A percentile compares a stretch with the other conserved stretches of the same genome.
Evolutionary conservation across 2,329 filamentous ascomycete genomes (phyloP).

Genomic region (Aspergillus brasiliensis): DNA sequence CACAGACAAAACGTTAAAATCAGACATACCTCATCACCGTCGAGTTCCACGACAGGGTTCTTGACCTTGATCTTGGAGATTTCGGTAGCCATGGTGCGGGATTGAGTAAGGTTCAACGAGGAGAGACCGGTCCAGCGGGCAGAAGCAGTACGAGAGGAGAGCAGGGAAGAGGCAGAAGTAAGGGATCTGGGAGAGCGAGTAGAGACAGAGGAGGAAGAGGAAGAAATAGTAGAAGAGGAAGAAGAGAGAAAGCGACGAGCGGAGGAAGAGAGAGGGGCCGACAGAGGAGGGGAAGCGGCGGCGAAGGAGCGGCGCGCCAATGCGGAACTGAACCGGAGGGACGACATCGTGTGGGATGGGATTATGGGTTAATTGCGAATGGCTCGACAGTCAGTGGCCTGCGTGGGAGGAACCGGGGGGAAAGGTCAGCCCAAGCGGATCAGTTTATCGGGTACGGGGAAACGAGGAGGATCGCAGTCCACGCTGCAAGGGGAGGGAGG

Average conservation of each 20-base stretch:
- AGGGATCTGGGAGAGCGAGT: slow-evolving; percentile 30
- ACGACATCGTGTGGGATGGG: slow-evolving; percentile 32
- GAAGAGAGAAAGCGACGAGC: slow-evolving; percentile 24
- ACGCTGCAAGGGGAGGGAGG: slow-evolving; percentile 14
- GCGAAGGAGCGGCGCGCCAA: slow-evolving; percentile 38
- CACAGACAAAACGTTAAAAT: background rate
- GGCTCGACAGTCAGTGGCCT: too few species aligned
- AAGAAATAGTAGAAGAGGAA: slow-evolving; percentile 30
- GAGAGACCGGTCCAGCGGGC: slow-evolving; percentile 34
- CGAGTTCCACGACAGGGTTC: slow-evolving; percentile 97
- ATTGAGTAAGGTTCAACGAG: slow-evolving; percentile 36
- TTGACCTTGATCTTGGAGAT: slow-evolving; percentile 96
- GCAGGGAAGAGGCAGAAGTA: slow-evolving; percentile 26
- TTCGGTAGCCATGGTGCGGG: slow-evolving; percentile 50
- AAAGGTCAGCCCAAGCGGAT: slow-evolving; percentile 8
- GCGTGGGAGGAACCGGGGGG: slow-evolving; percentile 14
- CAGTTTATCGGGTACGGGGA: slow-evolving; percentile 14
- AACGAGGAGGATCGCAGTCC: slow-evolving; percentile 10
- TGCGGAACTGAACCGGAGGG: slow-evolving; percentile 44
- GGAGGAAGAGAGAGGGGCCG: slow-evolving; percentile 27
- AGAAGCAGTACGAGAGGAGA: slow-evolving; percentile 24
- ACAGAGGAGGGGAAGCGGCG: slow-evolving; percentile 32
- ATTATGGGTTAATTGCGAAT: too few species aligned
- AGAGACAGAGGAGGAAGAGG: slow-evolving; percentile 29
- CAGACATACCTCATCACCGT: slow-evolving; percentile 67